Conservation (phyloP, 2,329 filamentous ascomycete species). For the Curvularia sp. region DNA sequence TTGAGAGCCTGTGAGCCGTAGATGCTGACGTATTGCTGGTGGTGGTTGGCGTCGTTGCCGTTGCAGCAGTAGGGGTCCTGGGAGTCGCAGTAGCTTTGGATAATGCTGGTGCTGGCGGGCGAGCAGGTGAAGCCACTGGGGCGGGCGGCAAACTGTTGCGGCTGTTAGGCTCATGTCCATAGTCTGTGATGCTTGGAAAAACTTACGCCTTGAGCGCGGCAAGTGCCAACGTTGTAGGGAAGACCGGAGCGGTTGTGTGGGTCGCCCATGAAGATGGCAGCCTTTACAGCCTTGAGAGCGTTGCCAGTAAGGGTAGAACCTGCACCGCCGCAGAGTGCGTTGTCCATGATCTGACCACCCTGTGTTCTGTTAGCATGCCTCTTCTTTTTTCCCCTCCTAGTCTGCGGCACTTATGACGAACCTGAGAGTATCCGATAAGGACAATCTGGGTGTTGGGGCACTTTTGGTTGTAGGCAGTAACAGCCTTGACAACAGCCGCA, state of each 20-base stretch:
- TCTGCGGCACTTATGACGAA: constrained; percentile 32
- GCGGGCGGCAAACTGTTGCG: constrained; percentile 65
- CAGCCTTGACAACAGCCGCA: constrained; percentile 64
- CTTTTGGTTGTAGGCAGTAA: constrained; percentile 64
- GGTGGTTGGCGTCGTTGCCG: constrained; percentile 65
- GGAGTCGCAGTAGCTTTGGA: constrained; percentile 71
- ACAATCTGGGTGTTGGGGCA: constrained; percentile 67
- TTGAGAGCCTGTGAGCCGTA: constrained; percentile 66
- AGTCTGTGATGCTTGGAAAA: constrained; percentile 16
- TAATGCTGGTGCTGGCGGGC: constrained; percentile 60
- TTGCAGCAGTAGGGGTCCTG: constrained; percentile 72
- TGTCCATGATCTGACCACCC: constrained; percentile 69
- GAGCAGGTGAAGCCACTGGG: constrained; percentile 64
- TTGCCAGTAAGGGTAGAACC: constrained; percentile 57
- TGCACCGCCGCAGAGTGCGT: constrained; percentile 66
- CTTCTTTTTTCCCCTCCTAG: no score
- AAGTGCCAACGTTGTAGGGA: constrained; percentile 68
- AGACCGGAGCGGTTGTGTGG: constrained; percentile 65
- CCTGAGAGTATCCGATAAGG: constrained; percentile 69
- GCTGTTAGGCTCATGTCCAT: constrained; percentile 5
- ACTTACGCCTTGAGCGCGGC: constrained; percentile 65
- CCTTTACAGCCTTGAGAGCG: constrained; percentile 65
- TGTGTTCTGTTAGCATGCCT: constrained; percentile 36
- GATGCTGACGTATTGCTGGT: constrained; percentile 67
- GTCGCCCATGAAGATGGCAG: constrained; percentile 70